Evolutionary conservation across 2,329 filamentous ascomycete genomes (phyloP).

Genomic region (Curvularia hawaiiensis): DNA sequence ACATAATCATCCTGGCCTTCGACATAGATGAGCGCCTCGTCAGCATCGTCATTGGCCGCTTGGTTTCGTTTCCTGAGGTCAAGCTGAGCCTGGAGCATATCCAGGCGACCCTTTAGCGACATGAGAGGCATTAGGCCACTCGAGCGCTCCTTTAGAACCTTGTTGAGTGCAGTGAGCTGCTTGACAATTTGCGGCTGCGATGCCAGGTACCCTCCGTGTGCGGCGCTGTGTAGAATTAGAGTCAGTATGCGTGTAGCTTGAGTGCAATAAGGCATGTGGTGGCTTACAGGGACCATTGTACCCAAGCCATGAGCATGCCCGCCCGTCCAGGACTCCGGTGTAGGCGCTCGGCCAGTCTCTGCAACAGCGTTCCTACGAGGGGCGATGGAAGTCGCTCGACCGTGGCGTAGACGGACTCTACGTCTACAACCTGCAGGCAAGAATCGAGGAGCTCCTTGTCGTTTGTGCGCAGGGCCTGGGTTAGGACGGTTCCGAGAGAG

Average conservation of each 20-base stretch:
- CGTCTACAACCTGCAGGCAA: slow-evolving; percentile 81
- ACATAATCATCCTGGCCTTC: slow-evolving; percentile 75
- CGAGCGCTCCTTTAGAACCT: slow-evolving; percentile 85
- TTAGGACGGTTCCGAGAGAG: slow-evolving; percentile 89
- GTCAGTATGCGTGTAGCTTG: slow-evolving; percentile 2
- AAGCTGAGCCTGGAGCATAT: slow-evolving; percentile 91
- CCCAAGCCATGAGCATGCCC: slow-evolving; percentile 89
- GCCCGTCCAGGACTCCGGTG: slow-evolving; percentile 87
- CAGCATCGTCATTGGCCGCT: slow-evolving; percentile 63
- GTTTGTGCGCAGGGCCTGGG: slow-evolving; percentile 90
- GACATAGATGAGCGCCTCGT: slow-evolving; percentile 81
- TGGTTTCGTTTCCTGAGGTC: slow-evolving; percentile 74
- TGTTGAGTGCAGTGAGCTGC: slow-evolving; percentile 77
- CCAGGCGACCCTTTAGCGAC: slow-evolving; percentile 90
- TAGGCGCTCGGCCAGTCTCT: slow-evolving; percentile 84
- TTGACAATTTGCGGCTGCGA: slow-evolving; percentile 83
- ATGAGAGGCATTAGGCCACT: slow-evolving; percentile 81
- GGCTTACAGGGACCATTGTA: slow-evolving; percentile 79
- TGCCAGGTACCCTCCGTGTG: slow-evolving; percentile 89
- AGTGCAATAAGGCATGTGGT: not conserved
- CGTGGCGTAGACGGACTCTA: slow-evolving; percentile 79
- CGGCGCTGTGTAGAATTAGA: slow-evolving; percentile 55
- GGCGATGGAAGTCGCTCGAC: slow-evolving; percentile 88
- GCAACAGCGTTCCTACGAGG: slow-evolving; percentile 78
- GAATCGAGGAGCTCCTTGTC: slow-evolving; percentile 89